Evolutionary conservation across 768 basidiomycete species (phyloP).

Genomic region (Tubosaeta brunneosetosa): DNA sequence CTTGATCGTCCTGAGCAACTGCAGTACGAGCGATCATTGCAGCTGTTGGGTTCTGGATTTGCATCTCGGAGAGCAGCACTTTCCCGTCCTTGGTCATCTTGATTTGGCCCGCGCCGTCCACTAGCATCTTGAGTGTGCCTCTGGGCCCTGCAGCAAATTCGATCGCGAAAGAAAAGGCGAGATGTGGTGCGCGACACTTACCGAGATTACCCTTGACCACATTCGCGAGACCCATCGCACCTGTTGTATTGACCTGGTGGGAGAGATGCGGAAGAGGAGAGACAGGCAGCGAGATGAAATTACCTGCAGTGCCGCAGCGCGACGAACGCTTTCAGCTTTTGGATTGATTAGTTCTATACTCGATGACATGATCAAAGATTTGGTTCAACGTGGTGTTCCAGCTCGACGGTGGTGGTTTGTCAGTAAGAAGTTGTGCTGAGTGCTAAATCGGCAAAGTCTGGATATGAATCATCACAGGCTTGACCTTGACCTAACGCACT

Average conservation of each 20-base stretch:
- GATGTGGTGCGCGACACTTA: constrained; percentile 36
- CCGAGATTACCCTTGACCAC: constrained; percentile 98
- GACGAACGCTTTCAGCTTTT: constrained; percentile 88
- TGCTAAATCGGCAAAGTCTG: constrained; percentile 28
- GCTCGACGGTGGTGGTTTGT: constrained; percentile 14
- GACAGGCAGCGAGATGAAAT: constrained; percentile 16
- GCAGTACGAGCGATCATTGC: constrained; percentile 99
- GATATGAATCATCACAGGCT: constrained; percentile 28
- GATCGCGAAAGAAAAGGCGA: constrained; percentile 21
- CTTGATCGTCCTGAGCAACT: constrained; percentile 98
- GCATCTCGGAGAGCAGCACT: constrained; percentile 98
- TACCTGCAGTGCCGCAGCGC: constrained; percentile 90
- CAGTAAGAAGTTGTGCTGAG: constrained; percentile 17
- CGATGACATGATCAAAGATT: constrained; percentile 48
- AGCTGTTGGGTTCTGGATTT: constrained; percentile 98
- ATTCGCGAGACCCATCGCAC: constrained; percentile 94
- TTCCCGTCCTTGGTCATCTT: constrained; percentile 99
- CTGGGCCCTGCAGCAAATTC: constrained; percentile 64
- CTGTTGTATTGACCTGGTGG: constrained; percentile 79
- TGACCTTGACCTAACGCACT: constrained; percentile 22
- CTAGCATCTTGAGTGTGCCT: constrained; percentile 99
- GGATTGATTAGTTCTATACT: constrained; percentile 96
- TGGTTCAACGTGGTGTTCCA: constrained; percentile 19
- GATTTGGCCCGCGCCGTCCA: constrained; percentile 96
- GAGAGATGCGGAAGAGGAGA: constrained; percentile 19